Percentiles rank a stretch among this genome's conserved stretches.
Conservation (phyloP, 2,329 filamentous ascomycete genomes). For the Rhinocladiella similis region DNA sequence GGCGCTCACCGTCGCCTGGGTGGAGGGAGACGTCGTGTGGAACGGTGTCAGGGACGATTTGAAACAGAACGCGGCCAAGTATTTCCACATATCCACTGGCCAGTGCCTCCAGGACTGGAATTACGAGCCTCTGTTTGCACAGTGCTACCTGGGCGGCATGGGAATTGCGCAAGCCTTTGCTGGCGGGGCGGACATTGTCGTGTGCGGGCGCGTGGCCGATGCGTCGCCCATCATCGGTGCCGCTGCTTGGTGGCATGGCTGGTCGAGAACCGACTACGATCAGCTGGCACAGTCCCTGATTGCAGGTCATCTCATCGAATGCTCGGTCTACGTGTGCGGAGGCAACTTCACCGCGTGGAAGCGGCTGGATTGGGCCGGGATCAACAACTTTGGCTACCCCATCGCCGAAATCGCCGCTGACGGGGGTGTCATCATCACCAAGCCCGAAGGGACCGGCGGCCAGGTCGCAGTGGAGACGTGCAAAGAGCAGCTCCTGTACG, state of each 20-base stretch:
- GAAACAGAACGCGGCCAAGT: slow-evolving; percentile 35
- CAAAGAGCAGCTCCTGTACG: slow-evolving; percentile 52
- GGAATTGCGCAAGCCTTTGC: slow-evolving; percentile 42
- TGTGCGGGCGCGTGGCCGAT: slow-evolving; percentile 52
- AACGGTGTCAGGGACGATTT: slow-evolving; percentile 35
- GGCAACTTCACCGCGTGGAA: slow-evolving; percentile 54
- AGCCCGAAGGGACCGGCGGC: slow-evolving; percentile 40
- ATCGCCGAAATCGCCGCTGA: slow-evolving; percentile 44
- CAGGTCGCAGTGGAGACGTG: slow-evolving; percentile 50
- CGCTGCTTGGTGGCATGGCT: slow-evolving; percentile 57
- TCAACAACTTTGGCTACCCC: slow-evolving; percentile 46
- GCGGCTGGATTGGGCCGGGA: slow-evolving; percentile 31
- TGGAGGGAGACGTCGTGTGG: slow-evolving; percentile 49
- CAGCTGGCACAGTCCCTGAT: slow-evolving; percentile 51
- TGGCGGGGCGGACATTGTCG: slow-evolving; percentile 49
- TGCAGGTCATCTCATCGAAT: slow-evolving; percentile 56
- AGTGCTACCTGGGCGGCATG: slow-evolving; percentile 33
- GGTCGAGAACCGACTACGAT: slow-evolving; percentile 49
- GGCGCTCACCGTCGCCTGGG: slow-evolving; percentile 48
- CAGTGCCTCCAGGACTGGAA: slow-evolving; percentile 37
- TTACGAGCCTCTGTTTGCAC: slow-evolving; percentile 37
- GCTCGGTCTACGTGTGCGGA: slow-evolving; percentile 54
- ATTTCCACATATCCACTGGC: slow-evolving; percentile 43
- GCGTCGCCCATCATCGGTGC: slow-evolving; percentile 56
- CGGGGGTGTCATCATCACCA: slow-evolving; percentile 44